Evolutionary conservation across 1,284 basidiomycete species (phyloP).

Genomic region (Coriolopsis trogii): DNA sequence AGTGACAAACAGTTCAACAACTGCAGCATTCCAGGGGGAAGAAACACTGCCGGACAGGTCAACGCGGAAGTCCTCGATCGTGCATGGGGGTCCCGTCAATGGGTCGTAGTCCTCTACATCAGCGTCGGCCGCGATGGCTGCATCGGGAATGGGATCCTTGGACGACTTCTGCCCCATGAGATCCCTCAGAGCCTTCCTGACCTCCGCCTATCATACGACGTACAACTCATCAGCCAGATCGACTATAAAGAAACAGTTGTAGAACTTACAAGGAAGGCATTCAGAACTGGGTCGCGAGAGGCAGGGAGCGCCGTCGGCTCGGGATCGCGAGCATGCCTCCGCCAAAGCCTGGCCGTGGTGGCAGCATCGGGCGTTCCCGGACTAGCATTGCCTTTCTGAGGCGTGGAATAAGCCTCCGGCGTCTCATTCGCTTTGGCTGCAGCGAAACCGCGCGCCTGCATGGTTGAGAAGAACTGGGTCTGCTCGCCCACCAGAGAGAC

Average conservation of each 20-base stretch:
- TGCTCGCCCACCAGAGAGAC: conserved; percentile 1
- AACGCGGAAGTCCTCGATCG: not conserved
- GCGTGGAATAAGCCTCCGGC: not conserved
- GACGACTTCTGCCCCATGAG: not conserved
- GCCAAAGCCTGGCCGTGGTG: not conserved
- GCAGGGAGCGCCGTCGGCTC: not conserved
- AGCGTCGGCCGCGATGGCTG: not conserved
- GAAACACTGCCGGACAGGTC: not conserved
- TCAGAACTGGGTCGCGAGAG: not conserved
- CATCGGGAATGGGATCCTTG: not conserved
- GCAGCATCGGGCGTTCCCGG: not conserved
- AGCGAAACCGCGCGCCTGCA: not conserved
- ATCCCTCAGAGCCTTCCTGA: not conserved
- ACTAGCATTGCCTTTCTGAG: too few relatives aligned
- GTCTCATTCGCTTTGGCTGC: too few relatives aligned
- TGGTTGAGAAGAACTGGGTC: conserved; percentile 3
- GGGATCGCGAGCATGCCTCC: not conserved
- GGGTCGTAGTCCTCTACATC: conserved; percentile 1
- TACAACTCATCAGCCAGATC: not conserved
- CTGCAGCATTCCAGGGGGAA: not conserved
- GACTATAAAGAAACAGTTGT: not conserved
- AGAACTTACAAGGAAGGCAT: not conserved
- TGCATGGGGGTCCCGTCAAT: not conserved
- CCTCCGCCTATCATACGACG: not conserved
- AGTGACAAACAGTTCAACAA: not conserved